phyloP scores from a whole-genome alignment of 1,284 basidiomycete genomes.

The Moesziomyces sp. region DNA sequence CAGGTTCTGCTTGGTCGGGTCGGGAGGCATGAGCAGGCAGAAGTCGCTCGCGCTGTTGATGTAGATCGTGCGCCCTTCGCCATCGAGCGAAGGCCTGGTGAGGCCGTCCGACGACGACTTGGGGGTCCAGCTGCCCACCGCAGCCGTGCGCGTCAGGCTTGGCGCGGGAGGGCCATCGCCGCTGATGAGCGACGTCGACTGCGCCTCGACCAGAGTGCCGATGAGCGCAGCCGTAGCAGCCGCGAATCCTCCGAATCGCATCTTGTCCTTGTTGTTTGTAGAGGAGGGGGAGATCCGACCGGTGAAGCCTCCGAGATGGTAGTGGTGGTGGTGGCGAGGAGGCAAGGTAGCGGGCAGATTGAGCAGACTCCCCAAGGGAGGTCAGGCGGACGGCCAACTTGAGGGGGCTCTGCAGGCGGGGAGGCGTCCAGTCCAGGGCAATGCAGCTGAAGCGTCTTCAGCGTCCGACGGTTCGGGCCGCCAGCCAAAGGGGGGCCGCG shows the following conservation, averaged over 20 bases:
- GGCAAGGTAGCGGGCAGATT: background rate
- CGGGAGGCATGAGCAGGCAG: constrained; percentile 61
- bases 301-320: too few relatives aligned
- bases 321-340: background rate
- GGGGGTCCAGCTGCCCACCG: constrained; percentile 44
- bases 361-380: background rate
- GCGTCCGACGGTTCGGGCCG: too few relatives aligned
- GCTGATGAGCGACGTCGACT: constrained; percentile 24
- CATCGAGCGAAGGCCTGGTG: constrained; percentile 20
- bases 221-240: constrained; percentile 20
- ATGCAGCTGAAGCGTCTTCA: too few relatives aligned
- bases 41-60: constrained; percentile 58
- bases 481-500: too few relatives aligned
- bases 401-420: too few relatives aligned
- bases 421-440: too few relatives aligned
- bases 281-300: too few relatives aligned
- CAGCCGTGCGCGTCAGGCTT: constrained; percentile 30
- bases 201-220: constrained; percentile 23
- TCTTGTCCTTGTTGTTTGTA: constrained; percentile 7
- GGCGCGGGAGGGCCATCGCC: constrained; percentile 40
- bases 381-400: too few relatives aligned
- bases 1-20: constrained; percentile 58
- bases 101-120: constrained; percentile 27
- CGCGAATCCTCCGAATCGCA: constrained; percentile 21
- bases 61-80: constrained; percentile 41